Conservation (phyloP, 305 asterid genomes). For the Fraxinus paxiana region DNA sequence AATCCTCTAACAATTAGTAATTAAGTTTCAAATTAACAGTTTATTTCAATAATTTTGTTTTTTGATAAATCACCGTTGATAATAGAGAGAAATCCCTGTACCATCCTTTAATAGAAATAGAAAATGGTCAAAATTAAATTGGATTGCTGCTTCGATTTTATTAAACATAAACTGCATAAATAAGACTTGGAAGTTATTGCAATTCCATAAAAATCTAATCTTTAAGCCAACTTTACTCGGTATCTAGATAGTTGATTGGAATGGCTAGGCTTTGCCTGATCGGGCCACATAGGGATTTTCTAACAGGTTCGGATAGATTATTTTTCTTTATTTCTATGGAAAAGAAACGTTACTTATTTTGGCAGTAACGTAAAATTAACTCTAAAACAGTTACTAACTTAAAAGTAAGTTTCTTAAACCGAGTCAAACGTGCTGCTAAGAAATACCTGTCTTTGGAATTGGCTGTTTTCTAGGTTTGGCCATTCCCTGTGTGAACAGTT, state of each 20-base stretch:
- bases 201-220: not conserved
- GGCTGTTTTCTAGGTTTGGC: not conserved
- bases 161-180: not conserved
- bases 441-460: not conserved
- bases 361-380: not conserved
- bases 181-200: not conserved
- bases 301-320: not conserved
- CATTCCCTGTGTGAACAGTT: not conserved
- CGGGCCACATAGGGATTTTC: not conserved
- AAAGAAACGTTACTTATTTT: not conserved
- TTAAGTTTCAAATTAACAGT: not conserved
- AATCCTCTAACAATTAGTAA: not conserved
- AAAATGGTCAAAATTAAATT: not conserved
- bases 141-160: not conserved
- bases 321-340: not conserved
- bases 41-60: not conserved
- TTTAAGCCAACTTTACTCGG: not conserved
- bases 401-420: not conserved
- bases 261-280: not conserved
- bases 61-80: not conserved
- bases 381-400: not conserved
- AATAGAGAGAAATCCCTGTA: not conserved
- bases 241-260: not conserved
- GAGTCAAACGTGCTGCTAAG: not conserved
- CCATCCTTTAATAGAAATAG: not conserved